Percentiles rank a stretch among this genome's conserved stretches.
These are phyloP conservation scores for Arabidopsis suecica DNA, from an alignment of 345 rosid genomes.

Conservation along the genomic window DNA sequence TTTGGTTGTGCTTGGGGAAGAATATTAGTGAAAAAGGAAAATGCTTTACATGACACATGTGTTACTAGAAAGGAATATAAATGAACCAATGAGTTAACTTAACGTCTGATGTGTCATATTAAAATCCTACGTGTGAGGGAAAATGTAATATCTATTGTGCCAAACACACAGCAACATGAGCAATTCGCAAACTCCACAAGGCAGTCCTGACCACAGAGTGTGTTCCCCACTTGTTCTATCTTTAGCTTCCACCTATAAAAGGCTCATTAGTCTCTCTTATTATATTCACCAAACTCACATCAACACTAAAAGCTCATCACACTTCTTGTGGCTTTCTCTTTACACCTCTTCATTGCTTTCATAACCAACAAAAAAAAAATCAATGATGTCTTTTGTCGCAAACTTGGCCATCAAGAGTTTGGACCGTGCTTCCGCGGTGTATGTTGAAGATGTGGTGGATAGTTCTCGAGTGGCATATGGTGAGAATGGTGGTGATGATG, in stretches of 20 bases:
- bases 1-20: neutral
- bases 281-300: constrained; percentile 34
- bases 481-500: constrained; percentile 43
- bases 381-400: constrained; percentile 1
- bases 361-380: neutral
- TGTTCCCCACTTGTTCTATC: constrained; percentile 18
- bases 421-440: neutral
- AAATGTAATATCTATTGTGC: constrained; percentile 17
- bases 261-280: neutral
- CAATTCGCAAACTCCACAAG: constrained; percentile 20
- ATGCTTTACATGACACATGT: constrained; percentile 33
- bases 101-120: constrained; percentile 35
- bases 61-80: constrained; percentile 15
- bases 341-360: neutral
- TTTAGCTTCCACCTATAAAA: constrained; percentile 34
- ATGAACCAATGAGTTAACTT: constrained; percentile 15
- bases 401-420: constrained; percentile 5
- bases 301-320: constrained; percentile 2
- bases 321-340: constrained; percentile 7
- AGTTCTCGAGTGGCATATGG: neutral
- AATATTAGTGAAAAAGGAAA: constrained; percentile 2
- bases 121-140: constrained; percentile 38
- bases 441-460: constrained; percentile 31
- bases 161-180: constrained; percentile 41
- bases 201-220: constrained; percentile 14